Percentiles rank a stretch among this genome's conserved stretches.
phyloP scores from a whole-genome alignment of 495 filamentous ascomycete genomes.

The Penicillium macrosclerotiorum region DNA sequence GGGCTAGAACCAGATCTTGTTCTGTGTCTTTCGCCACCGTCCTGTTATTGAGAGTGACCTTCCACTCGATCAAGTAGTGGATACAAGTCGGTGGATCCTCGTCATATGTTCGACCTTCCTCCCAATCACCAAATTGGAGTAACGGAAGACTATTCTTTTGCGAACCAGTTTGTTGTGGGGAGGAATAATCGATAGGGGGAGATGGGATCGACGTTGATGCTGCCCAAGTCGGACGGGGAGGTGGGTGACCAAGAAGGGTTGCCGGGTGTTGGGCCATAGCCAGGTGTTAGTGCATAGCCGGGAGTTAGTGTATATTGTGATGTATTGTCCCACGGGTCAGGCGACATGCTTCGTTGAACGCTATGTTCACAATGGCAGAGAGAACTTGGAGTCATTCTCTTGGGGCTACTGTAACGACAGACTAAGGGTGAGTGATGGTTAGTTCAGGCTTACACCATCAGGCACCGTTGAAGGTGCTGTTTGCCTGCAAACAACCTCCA shows the following conservation, averaged over 20 bases:
- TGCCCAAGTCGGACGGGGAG: constrained; percentile 1
- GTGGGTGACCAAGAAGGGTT: background rate
- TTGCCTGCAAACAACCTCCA: constrained; percentile 9
- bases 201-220: constrained; percentile 1
- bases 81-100: constrained; percentile 3
- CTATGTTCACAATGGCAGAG: constrained; percentile 16
- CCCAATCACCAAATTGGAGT: constrained; percentile 10
- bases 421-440: constrained; percentile 10
- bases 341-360: constrained; percentile 6
- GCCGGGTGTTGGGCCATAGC: constrained; percentile 2
- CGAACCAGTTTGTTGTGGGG: constrained; percentile 4
- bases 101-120: background rate
- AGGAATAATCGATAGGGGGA: constrained; percentile 3
- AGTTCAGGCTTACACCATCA: constrained; percentile 16
- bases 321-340: constrained; percentile 8
- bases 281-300: no score
- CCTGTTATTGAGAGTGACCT: constrained; percentile 34
- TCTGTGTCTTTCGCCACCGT: constrained; percentile 34
- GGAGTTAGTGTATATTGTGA: constrained; percentile 5
- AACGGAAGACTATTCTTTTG: constrained; percentile 12
- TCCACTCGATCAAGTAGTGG: constrained; percentile 9
- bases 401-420: constrained; percentile 9
- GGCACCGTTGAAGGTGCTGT: constrained; percentile 6
- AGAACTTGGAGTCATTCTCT: constrained; percentile 5
- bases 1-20: constrained; percentile 29